phyloP scores from a whole-genome alignment of 345 rosid genomes.

The Ceriops tagal region DNA sequence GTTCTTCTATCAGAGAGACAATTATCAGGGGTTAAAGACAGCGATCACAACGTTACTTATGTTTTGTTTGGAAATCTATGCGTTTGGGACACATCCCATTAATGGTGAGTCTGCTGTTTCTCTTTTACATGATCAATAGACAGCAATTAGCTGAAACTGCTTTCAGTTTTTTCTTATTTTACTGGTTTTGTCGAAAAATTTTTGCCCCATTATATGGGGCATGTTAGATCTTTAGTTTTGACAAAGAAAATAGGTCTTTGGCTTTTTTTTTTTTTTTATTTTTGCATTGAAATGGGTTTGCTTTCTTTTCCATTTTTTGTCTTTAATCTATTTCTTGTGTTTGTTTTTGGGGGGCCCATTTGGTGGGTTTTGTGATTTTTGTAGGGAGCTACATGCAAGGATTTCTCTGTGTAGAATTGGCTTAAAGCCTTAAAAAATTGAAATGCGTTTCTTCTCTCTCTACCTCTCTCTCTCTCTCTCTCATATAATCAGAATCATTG shows the following conservation, averaged over 20 bases:
- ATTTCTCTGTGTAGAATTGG: no score
- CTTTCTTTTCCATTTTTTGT: not conserved
- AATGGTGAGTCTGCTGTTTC: constrained; percentile 23
- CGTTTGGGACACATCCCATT: constrained; percentile 11
- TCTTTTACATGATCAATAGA: not conserved
- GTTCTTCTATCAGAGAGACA: not conserved
- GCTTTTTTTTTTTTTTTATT: constrained; percentile 3
- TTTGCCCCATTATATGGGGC: no score
- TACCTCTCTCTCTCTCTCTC: no score
- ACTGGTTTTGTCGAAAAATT: no score
- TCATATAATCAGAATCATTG: no score
- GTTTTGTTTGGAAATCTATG: constrained; percentile 16
- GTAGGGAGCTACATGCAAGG: no score
- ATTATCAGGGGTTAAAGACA: not conserved
- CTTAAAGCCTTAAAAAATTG: not conserved
- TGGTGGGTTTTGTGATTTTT: no score
- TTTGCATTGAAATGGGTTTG: not conserved
- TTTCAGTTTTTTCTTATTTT: no score
- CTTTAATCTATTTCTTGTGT: not conserved
- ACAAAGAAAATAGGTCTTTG: not conserved
- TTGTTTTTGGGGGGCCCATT: not conserved
- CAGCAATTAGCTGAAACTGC: no score
- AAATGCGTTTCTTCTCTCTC: constrained; percentile 1
- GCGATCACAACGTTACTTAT: constrained; percentile 4
- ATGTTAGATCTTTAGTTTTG: no score